Base-by-base conservation (phyloP, 257 asterid species). In the Ilex asprella region DNA sequence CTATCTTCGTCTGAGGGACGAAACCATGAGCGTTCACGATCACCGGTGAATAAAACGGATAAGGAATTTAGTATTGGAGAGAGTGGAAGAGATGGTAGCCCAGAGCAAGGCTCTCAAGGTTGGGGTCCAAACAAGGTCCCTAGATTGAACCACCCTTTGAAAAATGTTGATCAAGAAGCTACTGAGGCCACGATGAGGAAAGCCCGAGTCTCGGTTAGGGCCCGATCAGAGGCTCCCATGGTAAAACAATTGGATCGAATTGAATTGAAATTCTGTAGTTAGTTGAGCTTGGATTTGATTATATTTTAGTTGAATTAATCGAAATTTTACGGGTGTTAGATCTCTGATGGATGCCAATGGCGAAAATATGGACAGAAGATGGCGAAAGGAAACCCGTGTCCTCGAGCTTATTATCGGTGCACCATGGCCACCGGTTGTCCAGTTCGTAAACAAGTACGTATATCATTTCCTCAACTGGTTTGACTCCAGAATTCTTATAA, bases 311-410 rank as follows among this genome's bases (percentile, higher is more conserved):
- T 39, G 39, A 29, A 32, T 8, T 61, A 43, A 64, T 16, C 2
- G 31, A 30, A 31, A 39, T 2, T 10, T 56, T 59, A 50, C 30
- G 6, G 55, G 44, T 39, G 30, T 59, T 53, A 92, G 99, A 89
- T 92, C 39, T 74, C 95, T 0, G 99, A 92, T 75, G 97, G 97
- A 59, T 92, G 99, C 44, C 99, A 92, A 80, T 92, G 99, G 97
- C 76, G 99, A 7, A 92, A 92, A 71, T 92, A 92, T 31, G 99
- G 99, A 10, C 99, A 92, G 66, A 92, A 92, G 75, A 86, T 92
- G 84, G 99, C 99, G 0, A 92, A 92, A 67, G 99, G 99, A 32
- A 92, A 92, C 70, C 97, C 99, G 0, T 86, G 95, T 59, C 99
- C 99, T 39, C 93, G 99, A 21, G 99, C 99, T 8, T 92, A 92